Conservation (phyloP, 306 rosid genomes). For the Quercus variabilis region DNA sequence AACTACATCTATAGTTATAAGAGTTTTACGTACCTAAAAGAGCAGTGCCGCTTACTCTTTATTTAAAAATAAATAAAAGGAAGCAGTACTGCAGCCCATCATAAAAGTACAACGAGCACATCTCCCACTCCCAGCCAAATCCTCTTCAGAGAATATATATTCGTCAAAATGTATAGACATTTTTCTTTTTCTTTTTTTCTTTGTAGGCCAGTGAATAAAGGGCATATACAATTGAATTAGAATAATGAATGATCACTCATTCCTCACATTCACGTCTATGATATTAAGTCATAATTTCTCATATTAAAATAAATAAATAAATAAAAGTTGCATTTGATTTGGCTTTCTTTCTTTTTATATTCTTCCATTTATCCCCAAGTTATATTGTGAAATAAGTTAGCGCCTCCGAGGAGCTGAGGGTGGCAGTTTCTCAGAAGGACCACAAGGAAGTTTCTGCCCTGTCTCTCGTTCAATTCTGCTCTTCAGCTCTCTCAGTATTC, state of each 20-base stretch:
- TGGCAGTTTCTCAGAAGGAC: constrained; percentile 80
- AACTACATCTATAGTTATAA: no score
- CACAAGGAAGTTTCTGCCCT: constrained; percentile 65
- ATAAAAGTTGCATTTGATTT: background rate
- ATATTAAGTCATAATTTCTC: background rate
- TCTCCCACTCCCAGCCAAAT: background rate
- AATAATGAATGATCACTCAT: background rate
- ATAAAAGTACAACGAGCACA: background rate
- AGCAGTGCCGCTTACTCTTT: no score
- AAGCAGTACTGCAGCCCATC: background rate
- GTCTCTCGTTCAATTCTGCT: constrained; percentile 62
- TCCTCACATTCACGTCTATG: background rate
- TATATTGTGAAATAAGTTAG: constrained; percentile 6
- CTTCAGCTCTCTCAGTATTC: constrained; percentile 80
- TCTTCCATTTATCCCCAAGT: background rate
- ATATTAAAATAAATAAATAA: background rate
- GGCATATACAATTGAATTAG: background rate
- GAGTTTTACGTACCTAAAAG: no score
- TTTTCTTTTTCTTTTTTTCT: no score
- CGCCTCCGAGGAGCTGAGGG: constrained; percentile 64
- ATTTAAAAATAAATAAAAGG: no score
- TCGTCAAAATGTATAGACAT: no score
- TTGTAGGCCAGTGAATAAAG: no score
- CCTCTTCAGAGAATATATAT: background rate
- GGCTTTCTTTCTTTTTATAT: background rate